Conservation (phyloP, 1,139 yeast genomes). For the Blastobotrys malaysiensis region DNA sequence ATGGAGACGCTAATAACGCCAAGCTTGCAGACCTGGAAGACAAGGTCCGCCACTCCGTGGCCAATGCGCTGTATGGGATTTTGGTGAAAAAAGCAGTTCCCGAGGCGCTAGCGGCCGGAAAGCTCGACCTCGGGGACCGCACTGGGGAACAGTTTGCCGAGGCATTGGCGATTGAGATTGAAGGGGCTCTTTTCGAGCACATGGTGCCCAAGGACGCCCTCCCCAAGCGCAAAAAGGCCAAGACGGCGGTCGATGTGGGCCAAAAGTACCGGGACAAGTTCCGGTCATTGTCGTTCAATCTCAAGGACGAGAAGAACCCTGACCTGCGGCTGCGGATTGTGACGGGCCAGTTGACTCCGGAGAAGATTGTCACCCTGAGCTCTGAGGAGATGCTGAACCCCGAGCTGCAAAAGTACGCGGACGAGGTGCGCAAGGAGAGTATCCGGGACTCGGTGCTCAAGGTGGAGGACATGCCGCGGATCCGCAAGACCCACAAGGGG, state of each 20-base stretch:
- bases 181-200: constrained; percentile 36
- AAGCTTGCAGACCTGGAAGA: constrained; percentile 19
- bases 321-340: constrained; percentile 45
- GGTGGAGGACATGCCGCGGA: constrained; percentile 50
- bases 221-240: constrained; percentile 17
- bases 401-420: constrained; percentile 65
- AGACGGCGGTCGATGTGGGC: constrained; percentile 35
- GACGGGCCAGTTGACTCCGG: constrained; percentile 43
- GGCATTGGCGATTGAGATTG: constrained; percentile 39
- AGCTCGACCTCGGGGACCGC: constrained; percentile 34
- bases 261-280: constrained; percentile 49
- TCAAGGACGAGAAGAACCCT: constrained; percentile 48
- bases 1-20: constrained; percentile 4
- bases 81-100: constrained; percentile 41
- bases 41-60: constrained; percentile 38
- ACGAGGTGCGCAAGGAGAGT: constrained; percentile 63
- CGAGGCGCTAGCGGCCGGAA: constrained; percentile 32
- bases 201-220: constrained; percentile 29
- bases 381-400: constrained; percentile 67
- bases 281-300: constrained; percentile 49
- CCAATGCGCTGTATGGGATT: constrained; percentile 35
- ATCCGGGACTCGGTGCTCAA: constrained; percentile 60
- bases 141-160: constrained; percentile 38
- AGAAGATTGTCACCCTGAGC: constrained; percentile 51
- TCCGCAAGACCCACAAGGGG: constrained; percentile 79